phyloP scores from a whole-genome alignment of 768 basidiomycete genomes.

The Suillus bovinus region DNA sequence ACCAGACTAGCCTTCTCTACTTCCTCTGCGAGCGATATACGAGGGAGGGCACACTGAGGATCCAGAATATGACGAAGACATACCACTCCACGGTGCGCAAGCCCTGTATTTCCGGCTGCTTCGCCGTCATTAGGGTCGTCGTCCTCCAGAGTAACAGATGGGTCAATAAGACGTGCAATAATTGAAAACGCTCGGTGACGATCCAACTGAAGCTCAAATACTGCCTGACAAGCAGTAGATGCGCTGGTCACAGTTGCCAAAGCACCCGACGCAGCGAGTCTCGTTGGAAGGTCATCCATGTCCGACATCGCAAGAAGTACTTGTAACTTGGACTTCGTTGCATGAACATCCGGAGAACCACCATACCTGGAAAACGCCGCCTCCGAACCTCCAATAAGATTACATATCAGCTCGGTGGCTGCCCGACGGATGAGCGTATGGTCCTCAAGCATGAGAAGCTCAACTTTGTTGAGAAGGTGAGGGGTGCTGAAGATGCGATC shows the following conservation, averaged over 20 bases:
- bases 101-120: slow-evolving; percentile 49
- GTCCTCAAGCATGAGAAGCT: slow-evolving; percentile 79
- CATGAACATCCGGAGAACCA: slow-evolving; percentile 39
- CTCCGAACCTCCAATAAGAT: slow-evolving; percentile 79
- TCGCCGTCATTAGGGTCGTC: slow-evolving; percentile 38
- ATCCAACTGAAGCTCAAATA: slow-evolving; percentile 68
- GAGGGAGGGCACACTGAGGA: slow-evolving; percentile 39
- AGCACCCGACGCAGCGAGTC: slow-evolving; percentile 88
- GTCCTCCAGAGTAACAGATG: slow-evolving; percentile 38
- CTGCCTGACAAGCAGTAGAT: slow-evolving; percentile 54
- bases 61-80: slow-evolving; percentile 66
- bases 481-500: slow-evolving; percentile 63
- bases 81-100: slow-evolving; percentile 79
- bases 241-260: slow-evolving; percentile 77
- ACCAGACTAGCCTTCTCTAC: slow-evolving; percentile 55
- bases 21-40: slow-evolving; percentile 49
- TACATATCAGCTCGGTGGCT: slow-evolving; percentile 89
- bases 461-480: slow-evolving; percentile 63
- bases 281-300: slow-evolving; percentile 81
- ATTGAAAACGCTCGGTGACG: slow-evolving; percentile 63
- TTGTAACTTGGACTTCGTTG: slow-evolving; percentile 63
- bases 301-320: slow-evolving; percentile 84
- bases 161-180: slow-evolving; percentile 68
- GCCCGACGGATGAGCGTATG: slow-evolving; percentile 83
- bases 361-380: slow-evolving; percentile 74